Percentiles rank a stretch among this genome's conserved stretches.
Conservation (phyloP, 352 stramenopile species). For the Phytophthora sansomeana region DNA sequence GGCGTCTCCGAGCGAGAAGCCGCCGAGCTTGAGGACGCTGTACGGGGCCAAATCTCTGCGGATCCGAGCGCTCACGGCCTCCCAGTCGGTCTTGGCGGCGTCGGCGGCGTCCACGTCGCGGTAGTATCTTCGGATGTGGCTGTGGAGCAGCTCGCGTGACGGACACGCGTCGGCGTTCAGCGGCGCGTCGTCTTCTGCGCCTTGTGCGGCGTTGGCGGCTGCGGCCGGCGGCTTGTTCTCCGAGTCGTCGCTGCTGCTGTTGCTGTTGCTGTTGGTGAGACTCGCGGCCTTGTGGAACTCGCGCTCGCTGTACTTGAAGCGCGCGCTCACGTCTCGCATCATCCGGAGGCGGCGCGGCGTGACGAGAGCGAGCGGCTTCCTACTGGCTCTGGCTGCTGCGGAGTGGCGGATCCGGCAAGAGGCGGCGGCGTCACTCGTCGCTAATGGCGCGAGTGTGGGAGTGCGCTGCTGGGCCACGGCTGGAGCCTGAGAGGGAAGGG, state of each 20-base stretch:
- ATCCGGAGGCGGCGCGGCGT: slow-evolving; percentile 27
- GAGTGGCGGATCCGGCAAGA: slow-evolving; percentile 25
- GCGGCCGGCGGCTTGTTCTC: slow-evolving; percentile 41
- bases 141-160: slow-evolving; percentile 72
- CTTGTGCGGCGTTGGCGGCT: slow-evolving; percentile 2
- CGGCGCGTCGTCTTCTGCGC: slow-evolving; percentile 8
- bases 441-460: slow-evolving; percentile 33
- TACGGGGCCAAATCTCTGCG: slow-evolving; percentile 64
- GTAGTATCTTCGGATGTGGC: slow-evolving; percentile 63
- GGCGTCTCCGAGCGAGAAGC: slow-evolving; percentile 78
- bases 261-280: slow-evolving; percentile 13
- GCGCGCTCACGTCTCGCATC: slow-evolving; percentile 72
- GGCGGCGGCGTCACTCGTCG: slow-evolving; percentile 36
- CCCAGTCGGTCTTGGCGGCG: slow-evolving; percentile 35
- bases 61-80: slow-evolving; percentile 56
- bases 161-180: slow-evolving; percentile 40
- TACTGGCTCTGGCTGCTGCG: slow-evolving; percentile 1
- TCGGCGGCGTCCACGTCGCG: slow-evolving; percentile 45
- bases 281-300: slow-evolving; percentile 31
- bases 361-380: background rate
- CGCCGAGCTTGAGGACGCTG: slow-evolving; percentile 77
- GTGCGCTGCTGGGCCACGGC: slow-evolving; percentile 33
- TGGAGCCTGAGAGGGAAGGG: slow-evolving; percentile 32
- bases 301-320: slow-evolving; percentile 80
- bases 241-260: slow-evolving; percentile 25